A percentile compares a stretch with the other conserved stretches of the same genome.
These are phyloP conservation scores for Ceratobasidium sp. DNA, from an alignment of 1,284 basidiomycete genomes.

Conservation along the genomic window DNA sequence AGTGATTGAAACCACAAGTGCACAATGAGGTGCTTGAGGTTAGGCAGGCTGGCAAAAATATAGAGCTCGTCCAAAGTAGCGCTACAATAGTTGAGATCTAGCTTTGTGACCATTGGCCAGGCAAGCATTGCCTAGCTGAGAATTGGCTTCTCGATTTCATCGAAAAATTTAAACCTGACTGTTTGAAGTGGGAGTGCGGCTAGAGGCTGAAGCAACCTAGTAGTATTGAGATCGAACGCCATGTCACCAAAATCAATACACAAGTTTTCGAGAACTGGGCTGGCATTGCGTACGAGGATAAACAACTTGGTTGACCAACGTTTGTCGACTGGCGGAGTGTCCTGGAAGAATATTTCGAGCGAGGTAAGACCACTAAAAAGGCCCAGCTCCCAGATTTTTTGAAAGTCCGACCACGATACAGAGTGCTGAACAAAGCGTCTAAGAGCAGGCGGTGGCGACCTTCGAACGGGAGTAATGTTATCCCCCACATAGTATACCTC, in stretches of 20 bases:
- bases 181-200: background rate
- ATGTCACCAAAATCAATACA: background rate
- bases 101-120: slow-evolving; percentile 1
- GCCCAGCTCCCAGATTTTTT: background rate
- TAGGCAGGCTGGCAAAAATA: background rate
- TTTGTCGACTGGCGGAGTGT: background rate
- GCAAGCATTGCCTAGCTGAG: background rate
- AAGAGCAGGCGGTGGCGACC: background rate
- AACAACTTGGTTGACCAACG: background rate
- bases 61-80: background rate
- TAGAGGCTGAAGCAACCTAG: background rate
- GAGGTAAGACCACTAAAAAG: background rate
- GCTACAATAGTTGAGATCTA: background rate
- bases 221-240: background rate
- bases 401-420: background rate
- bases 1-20: background rate
- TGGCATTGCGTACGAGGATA: background rate
- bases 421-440: background rate
- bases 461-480: background rate
- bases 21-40: background rate
- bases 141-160: background rate
- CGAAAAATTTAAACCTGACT: background rate
- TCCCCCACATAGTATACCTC: background rate
- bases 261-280: background rate
- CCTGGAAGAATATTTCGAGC: background rate